These are phyloP conservation scores for Petunia axillaris DNA, from an alignment of 257 asterid species.

Conservation along the genomic window DNA sequence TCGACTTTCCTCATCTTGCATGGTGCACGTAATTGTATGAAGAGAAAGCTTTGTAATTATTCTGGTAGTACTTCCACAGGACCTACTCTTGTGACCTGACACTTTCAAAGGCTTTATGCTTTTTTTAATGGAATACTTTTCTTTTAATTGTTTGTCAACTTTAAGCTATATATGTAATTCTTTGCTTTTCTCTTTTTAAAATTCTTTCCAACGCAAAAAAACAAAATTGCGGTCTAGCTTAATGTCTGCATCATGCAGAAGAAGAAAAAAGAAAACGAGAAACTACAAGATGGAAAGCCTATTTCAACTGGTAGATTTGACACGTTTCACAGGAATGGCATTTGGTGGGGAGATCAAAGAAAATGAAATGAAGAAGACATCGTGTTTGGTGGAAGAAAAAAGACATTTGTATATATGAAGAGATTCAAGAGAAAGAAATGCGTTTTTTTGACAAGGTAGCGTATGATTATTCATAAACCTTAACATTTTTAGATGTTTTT, in stretches of 20 bases:
- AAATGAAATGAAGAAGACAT: background rate
- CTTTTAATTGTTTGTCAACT: background rate
- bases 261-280: background rate
- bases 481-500: too few species aligned
- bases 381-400: too few species aligned
- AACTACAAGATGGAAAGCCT: background rate
- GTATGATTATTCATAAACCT: too few species aligned
- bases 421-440: too few species aligned
- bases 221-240: background rate
- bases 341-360: background rate
- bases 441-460: too few species aligned
- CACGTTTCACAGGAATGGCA: background rate
- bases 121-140: background rate
- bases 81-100: background rate
- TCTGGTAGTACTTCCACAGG: background rate
- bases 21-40: slow-evolving; percentile 6
- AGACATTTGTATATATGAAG: too few species aligned
- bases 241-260: background rate
- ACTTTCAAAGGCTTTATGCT: background rate
- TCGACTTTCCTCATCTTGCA: background rate
- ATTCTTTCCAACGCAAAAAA: background rate
- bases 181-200: background rate
- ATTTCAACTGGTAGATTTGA: background rate
- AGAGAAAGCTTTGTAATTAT: background rate
- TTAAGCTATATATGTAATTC: background rate